These are phyloP conservation scores for Cercospora beticola DNA, from an alignment of 2,329 filamentous ascomycete species.

Conservation along the genomic window DNA sequence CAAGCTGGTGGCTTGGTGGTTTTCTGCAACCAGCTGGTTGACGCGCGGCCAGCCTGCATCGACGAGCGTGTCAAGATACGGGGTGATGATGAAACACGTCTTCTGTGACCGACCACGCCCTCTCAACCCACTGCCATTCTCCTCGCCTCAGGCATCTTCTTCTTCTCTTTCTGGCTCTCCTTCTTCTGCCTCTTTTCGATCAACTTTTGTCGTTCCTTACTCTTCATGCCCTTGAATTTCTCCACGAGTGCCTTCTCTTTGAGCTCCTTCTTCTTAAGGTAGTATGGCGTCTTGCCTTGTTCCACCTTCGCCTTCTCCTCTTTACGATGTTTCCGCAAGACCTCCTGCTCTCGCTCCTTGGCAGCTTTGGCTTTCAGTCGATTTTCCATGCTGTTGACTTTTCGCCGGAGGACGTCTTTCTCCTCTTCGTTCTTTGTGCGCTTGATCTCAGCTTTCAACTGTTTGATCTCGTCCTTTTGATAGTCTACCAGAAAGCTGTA, in stretches of 20 bases:
- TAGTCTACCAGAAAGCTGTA: constrained; percentile 91
- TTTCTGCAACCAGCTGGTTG: not conserved
- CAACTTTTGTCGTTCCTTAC: constrained; percentile 76
- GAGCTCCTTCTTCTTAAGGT: constrained; percentile 84
- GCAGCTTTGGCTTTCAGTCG: constrained; percentile 68
- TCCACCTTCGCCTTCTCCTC: constrained; percentile 81
- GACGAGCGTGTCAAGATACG: not conserved
- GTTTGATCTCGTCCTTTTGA: constrained; percentile 75
- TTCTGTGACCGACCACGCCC: not conserved
- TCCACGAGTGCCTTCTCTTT: constrained; percentile 81
- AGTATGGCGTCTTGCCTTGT: constrained; percentile 90
- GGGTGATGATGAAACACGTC: not conserved
- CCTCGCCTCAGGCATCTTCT: constrained; percentile 49
- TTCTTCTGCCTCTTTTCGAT: constrained; percentile 91
- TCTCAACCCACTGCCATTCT: constrained; percentile 25
- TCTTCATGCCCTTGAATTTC: constrained; percentile 79
- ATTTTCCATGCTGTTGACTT: constrained; percentile 76
- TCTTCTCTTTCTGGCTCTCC: constrained; percentile 80
- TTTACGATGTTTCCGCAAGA: constrained; percentile 73
- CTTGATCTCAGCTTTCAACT: constrained; percentile 67
- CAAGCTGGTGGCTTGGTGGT: not conserved
- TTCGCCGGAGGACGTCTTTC: constrained; percentile 69
- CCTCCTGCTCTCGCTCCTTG: constrained; percentile 67
- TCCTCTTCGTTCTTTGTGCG: constrained; percentile 63
- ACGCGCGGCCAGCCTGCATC: not conserved